A percentile compares a stretch with the other conserved stretches of the same genome.
These are phyloP conservation scores for Diddensiella santjacobensis DNA, from an alignment of 805 yeast genomes.

Conservation along the genomic window DNA sequence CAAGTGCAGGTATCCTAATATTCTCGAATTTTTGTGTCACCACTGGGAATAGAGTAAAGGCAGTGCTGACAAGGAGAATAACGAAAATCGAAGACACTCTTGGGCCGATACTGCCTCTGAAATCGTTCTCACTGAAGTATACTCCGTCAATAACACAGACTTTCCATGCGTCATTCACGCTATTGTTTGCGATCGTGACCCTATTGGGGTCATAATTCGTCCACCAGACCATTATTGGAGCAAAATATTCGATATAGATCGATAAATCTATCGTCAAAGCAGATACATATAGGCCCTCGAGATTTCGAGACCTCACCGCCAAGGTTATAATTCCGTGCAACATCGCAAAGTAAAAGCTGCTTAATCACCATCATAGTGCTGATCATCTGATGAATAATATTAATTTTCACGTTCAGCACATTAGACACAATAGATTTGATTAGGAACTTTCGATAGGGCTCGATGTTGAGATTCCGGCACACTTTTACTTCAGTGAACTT, in stretches of 20 bases:
- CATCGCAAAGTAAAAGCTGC: too few species aligned
- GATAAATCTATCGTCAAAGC: too few species aligned
- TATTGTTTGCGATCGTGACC: constrained; percentile 31
- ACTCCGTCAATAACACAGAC: constrained; percentile 42
- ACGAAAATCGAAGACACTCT: constrained; percentile 60
- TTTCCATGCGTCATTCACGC: constrained; percentile 39
- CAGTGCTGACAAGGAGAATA: constrained; percentile 46
- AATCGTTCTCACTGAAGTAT: constrained; percentile 39
- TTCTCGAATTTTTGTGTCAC: constrained; percentile 26
- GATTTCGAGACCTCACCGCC: too few species aligned
- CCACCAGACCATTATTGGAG: neutral
- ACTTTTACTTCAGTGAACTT: too few species aligned
- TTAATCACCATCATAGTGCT: too few species aligned
- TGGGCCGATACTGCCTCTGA: constrained; percentile 43
- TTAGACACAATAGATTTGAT: too few species aligned
- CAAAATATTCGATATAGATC: neutral
- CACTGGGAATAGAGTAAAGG: constrained; percentile 45
- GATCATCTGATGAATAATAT: too few species aligned
- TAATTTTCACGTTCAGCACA: too few species aligned
- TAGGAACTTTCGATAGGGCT: too few species aligned
- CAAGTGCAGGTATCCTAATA: constrained; percentile 30
- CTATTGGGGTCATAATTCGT: constrained; percentile 24
- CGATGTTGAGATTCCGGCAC: too few species aligned
- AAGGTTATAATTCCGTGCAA: too few species aligned
- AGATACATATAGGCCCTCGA: too few species aligned